Evolutionary conservation across 345 rosid genomes (phyloP).

Genomic region (Eucalyptus sp.): DNA sequence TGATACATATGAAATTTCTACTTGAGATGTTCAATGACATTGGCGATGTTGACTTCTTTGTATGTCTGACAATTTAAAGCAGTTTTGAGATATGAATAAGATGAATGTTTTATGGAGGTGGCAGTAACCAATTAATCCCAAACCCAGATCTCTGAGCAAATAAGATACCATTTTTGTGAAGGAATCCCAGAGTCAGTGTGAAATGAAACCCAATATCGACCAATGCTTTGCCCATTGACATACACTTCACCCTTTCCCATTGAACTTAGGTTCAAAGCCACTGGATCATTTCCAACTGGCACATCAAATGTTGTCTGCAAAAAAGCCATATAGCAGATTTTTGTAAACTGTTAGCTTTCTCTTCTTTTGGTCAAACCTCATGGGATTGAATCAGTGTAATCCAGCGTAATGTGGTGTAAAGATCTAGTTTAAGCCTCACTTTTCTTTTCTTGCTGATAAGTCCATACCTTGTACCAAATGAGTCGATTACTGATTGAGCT

Average conservation of each 20-base stretch:
- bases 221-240: constrained; percentile 75
- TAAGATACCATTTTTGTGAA: constrained; percentile 51
- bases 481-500: constrained; percentile 28
- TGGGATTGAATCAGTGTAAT: neutral
- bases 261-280: constrained; percentile 44
- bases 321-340: neutral
- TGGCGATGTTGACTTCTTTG: neutral
- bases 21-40: neutral
- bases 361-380: neutral
- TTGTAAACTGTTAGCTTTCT: neutral
- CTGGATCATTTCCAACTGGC: constrained; percentile 47
- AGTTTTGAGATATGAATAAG: neutral
- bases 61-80: neutral
- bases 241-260: constrained; percentile 91
- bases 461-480: constrained; percentile 78
- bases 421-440: neutral
- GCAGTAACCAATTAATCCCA: neutral
- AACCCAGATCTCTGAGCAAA: neutral
- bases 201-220: constrained; percentile 67
- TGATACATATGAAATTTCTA: neutral
- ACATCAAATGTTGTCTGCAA: constrained; percentile 48
- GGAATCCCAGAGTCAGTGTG: constrained; percentile 38
- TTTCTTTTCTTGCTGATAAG: neutral
- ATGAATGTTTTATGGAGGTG: neutral
- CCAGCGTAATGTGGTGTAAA: neutral